Percentiles rank a stretch among this genome's conserved stretches.
These are phyloP conservation scores for Lachancea mirantina DNA, from an alignment of 805 yeast species.

Conservation along the genomic window DNA sequence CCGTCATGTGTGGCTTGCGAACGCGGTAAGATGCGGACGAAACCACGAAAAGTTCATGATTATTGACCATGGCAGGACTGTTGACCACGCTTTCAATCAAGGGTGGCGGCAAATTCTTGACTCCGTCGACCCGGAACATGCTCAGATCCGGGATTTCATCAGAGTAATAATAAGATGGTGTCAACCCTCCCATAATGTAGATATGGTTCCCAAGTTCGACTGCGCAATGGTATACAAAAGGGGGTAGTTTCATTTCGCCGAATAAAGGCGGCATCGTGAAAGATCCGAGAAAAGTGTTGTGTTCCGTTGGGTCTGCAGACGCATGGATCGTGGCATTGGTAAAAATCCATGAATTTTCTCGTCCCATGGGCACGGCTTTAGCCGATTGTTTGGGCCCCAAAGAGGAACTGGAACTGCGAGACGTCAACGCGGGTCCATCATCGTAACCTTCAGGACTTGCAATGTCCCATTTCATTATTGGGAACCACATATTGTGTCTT, in stretches of 20 bases:
- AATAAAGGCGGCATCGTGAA: slow-evolving; percentile 27
- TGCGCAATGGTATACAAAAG: slow-evolving; percentile 38
- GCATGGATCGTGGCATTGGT: slow-evolving; percentile 2
- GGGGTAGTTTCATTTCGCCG: slow-evolving; percentile 36
- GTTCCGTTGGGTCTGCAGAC: slow-evolving; percentile 10
- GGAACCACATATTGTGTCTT: slow-evolving; percentile 25
- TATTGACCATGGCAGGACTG: slow-evolving; percentile 38
- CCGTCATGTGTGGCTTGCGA: slow-evolving; percentile 28
- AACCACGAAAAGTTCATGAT: slow-evolving; percentile 32
- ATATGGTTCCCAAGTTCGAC: slow-evolving; percentile 35
- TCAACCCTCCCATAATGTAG: slow-evolving; percentile 41
- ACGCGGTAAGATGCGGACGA: slow-evolving; percentile 37
- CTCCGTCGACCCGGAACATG: slow-evolving; percentile 34
- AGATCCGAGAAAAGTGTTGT: slow-evolving; percentile 24
- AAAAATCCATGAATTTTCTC: background rate
- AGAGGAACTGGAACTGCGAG: too few relatives aligned
- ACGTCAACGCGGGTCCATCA: slow-evolving; percentile 3
- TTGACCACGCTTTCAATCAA: slow-evolving; percentile 35
- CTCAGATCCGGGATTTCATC: slow-evolving; percentile 30
- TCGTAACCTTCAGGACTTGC: background rate
- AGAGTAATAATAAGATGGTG: slow-evolving; percentile 22
- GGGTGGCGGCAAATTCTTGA: slow-evolving; percentile 40
- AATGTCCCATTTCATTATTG: slow-evolving; percentile 13
- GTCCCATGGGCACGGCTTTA: background rate
- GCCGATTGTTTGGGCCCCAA: background rate